These are phyloP conservation scores for Eucalyptus victrix DNA, from an alignment of 345 rosid species.

Conservation along the genomic window DNA sequence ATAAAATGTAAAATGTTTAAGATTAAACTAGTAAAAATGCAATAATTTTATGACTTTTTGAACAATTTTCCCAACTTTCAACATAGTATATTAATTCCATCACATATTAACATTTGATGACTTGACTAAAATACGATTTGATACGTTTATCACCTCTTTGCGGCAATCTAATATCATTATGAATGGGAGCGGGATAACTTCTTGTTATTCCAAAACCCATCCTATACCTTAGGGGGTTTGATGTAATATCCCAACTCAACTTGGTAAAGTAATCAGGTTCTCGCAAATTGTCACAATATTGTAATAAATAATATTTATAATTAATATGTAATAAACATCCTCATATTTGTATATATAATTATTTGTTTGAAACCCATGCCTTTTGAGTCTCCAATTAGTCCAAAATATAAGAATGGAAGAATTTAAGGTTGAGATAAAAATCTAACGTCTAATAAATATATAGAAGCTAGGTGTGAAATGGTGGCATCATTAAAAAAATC, in stretches of 20 bases:
- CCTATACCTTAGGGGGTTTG: not conserved
- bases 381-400: not conserved
- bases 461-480: not conserved
- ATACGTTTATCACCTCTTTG: not conserved
- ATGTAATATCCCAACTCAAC: not conserved
- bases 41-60: too few relatives aligned
- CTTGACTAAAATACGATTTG: not conserved
- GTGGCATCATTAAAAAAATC: not conserved
- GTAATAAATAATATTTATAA: not conserved
- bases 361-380: not conserved
- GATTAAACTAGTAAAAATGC: too few relatives aligned
- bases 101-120: not conserved
- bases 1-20: too few relatives aligned
- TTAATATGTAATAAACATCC: not conserved
- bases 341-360: not conserved
- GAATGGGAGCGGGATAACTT: not conserved
- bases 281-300: not conserved
- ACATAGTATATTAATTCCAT: not conserved
- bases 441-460: not conserved
- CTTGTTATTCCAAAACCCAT: not conserved
- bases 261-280: not conserved
- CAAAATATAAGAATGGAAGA: not conserved
- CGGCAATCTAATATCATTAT: not conserved
- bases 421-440: not conserved
- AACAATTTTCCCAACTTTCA: not conserved